Percentiles rank a stretch among this genome's conserved stretches.
phyloP scores from a whole-genome alignment of 2,329 filamentous ascomycete genomes.

The Calonectria multiphialidica region DNA sequence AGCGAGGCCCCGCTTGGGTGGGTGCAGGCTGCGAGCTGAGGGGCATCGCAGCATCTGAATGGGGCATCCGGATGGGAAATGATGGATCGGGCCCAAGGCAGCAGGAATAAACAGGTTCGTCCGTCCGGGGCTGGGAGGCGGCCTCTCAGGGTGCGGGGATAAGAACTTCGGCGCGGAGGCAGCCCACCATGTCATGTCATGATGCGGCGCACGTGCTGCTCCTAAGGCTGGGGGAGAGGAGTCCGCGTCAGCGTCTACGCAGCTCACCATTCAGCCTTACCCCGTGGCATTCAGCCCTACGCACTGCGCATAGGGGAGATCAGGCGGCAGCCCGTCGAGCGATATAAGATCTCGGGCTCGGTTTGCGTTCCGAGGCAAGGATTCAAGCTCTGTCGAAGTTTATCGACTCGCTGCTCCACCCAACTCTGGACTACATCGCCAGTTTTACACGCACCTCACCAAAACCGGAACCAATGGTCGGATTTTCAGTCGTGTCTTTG shows the following conservation, averaged over 20 bases:
- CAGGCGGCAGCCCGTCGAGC: neutral
- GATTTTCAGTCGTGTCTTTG: constrained; percentile 50
- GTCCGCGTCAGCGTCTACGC: constrained; percentile 36
- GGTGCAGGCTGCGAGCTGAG: neutral
- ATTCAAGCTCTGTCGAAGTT: neutral
- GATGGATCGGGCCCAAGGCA: neutral
- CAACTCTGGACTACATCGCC: neutral
- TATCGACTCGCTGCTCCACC: neutral
- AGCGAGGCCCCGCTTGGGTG: neutral
- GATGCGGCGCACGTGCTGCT: constrained; percentile 8
- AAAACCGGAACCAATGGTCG: constrained; percentile 43
- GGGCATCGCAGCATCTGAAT: neutral
- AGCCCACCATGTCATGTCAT: constrained; percentile 11
- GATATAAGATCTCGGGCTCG: constrained; percentile 18
- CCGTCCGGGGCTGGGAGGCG: neutral
- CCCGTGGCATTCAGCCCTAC: constrained; percentile 28
- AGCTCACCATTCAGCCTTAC: constrained; percentile 29
- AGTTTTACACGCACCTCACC: neutral
- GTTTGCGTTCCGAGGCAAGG: neutral
- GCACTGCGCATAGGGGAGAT: too few species aligned
- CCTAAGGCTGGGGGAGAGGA: neutral
- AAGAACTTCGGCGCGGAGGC: constrained; percentile 13
- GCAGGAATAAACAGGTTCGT: neutral
- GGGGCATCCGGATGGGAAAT: neutral
- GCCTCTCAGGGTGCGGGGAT: constrained; percentile 5